Evolutionary conservation across 805 yeast species (phyloP).

Genomic region (Candida endomychidarum): DNA sequence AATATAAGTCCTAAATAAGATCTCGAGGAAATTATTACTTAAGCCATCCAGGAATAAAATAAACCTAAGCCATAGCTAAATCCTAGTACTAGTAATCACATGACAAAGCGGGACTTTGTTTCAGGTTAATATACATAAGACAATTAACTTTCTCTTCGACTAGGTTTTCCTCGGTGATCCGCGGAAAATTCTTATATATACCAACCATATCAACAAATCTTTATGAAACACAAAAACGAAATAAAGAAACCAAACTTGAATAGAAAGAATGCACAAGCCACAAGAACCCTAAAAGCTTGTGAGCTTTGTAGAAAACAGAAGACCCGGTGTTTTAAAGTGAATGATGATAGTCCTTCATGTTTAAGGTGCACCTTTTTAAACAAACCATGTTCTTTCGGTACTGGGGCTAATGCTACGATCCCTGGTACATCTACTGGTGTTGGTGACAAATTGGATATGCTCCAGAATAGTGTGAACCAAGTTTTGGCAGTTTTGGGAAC

Average conservation of each 20-base stretch:
- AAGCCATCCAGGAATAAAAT: too few species aligned
- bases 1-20: too few species aligned
- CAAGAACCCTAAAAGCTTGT: constrained; percentile 55
- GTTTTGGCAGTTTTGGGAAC: constrained; percentile 27
- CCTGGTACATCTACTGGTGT: not conserved
- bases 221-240: constrained; percentile 4
- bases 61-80: too few species aligned
- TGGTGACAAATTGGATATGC: constrained; percentile 27
- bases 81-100: too few species aligned
- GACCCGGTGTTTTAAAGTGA: constrained; percentile 61
- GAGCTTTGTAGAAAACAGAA: constrained; percentile 54
- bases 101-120: too few species aligned
- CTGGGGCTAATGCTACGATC: not conserved
- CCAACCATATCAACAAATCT: not conserved
- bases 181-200: not conserved
- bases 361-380: constrained; percentile 57
- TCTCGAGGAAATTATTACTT: too few species aligned
- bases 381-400: constrained; percentile 48
- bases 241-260: constrained; percentile 8
- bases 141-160: not conserved
- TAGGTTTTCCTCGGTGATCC: constrained; percentile 2
- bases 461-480: constrained; percentile 37
- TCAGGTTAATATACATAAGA: not conserved
- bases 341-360: constrained; percentile 47
- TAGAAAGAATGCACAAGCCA: constrained; percentile 26